Base-by-base conservation (phyloP, 441 rosid genomes). In the Melastoma candidum region DNA sequence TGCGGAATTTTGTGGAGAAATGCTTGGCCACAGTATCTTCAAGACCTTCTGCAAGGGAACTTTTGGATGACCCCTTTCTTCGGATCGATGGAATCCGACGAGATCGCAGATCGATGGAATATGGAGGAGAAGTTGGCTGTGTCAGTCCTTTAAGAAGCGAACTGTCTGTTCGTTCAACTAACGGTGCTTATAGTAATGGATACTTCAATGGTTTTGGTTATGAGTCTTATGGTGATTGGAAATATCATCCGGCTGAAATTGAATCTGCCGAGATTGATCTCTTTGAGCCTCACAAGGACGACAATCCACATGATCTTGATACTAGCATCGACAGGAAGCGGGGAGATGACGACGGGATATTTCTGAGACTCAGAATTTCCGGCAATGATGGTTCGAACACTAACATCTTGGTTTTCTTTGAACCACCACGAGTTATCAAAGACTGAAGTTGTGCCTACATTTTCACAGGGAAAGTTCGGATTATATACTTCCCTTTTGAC, bases 401-500 rank as follows among this genome's bases (percentile, higher is more conserved):
- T 17, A 17, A 17, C 22, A 17, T 32, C 3, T 44, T 45, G 12
- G 8, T 12, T 43, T 46, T 54, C 43, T 44, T 48, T 44, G 53
- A 49, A 13, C 7, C 26, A 32, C 39, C 26, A 51, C 27, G 48
- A 10, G 12, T 12, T 3, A 8, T 43, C 14, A 58, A 13, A 26
- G 52, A 53, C 12, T 46, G n/a, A 26, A 26, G 48, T 46, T 8
- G 10, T 26, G n/a, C 39, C 3, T 55, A 0, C 63, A 29, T 46
- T 44, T 56, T 53, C 68, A 66, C 74, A 88, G 98, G 92, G 53
- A 75, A 61, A 44, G 70, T 83, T 14, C 72, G 97, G 45, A 88
- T 83, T 65, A 88, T 87, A 63, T 78, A 88, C 73, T 92, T 92
- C 73, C 93, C 85, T 0, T 92, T 92, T 9, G 92, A 85, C 51